Base-by-base conservation (phyloP, 345 rosid species). In the Melaleuca alternifolia region DNA sequence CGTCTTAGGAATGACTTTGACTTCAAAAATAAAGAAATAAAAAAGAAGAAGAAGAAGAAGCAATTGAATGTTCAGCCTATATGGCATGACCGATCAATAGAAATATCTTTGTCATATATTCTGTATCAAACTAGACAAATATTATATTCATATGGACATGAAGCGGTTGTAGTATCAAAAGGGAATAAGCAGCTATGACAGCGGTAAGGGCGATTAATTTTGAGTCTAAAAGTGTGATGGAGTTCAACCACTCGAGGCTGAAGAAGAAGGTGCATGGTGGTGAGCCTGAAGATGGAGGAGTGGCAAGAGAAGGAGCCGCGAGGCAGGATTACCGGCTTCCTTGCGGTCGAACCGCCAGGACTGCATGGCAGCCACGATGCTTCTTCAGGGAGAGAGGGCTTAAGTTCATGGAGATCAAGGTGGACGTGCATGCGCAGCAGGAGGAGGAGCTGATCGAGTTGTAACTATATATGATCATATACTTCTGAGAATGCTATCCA, bases 311-410 rank as follows among this genome's bases (percentile, higher is more conserved):
- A 89, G 4, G 87, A 85, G n/a, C 77, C 92, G 44, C 93, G 76
- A 59, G 98, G 98, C 3, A 91, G 93, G 4, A 86, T 96, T 56
- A 92, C 93, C 76, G 91, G 95, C 87, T 96, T 95, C 41, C 90
- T 94, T 98, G 3, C 90, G 94, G 87, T 97, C 99, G 2, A 94
- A 95, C 48, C 93, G 98, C 90, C 76, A n/a, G 52, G 98, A 97
- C 50, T 93, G 94, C 71, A 92, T 94, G 0, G 98, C 99, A 4
- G 96, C 41, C 93, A 16, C 92, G 99, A 24, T 89, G 88, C 7
- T 94, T 95, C 76, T 85, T 97, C 26, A 89, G 92, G 26, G 91
- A 94, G 62, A 90, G 82, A 86, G 93, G 95, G 10, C 87, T 96
- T 50, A 87, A 87, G 59, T 96, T 91, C 90, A 91, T 94, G 6